Evolutionary conservation across 805 yeast species (phyloP).

Genomic region (Candida saitoana): DNA sequence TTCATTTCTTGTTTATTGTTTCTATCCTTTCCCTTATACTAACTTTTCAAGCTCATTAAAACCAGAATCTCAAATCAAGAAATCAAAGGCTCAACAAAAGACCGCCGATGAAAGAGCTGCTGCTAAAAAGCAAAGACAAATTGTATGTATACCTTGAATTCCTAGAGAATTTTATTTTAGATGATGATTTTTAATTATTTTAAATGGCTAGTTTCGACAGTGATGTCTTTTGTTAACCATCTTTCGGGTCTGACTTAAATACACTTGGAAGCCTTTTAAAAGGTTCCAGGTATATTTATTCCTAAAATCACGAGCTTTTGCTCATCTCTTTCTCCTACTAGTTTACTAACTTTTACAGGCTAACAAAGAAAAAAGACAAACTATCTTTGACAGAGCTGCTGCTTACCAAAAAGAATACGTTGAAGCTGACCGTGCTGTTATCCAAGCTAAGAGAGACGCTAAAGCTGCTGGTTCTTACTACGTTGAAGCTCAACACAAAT

Average conservation of each 20-base stretch:
- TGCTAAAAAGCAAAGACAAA: conserved; percentile 72
- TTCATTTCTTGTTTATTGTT: neutral
- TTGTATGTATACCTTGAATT: conserved; percentile 77
- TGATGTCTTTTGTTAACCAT: conserved; percentile 79
- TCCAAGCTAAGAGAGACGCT: conserved; percentile 88
- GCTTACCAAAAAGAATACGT: conserved; percentile 94
- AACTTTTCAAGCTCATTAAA: conserved; percentile 42
- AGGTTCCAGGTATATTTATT: too few relatives aligned
- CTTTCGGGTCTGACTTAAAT: conserved; percentile 71
- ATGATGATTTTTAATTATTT: conserved; percentile 21
- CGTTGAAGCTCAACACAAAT: conserved; percentile 91
- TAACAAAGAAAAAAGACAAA: conserved; percentile 52
- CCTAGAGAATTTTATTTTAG: too few relatives aligned
- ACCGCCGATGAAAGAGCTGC: conserved; percentile 74
- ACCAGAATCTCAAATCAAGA: conserved; percentile 87
- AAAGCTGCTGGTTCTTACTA: conserved; percentile 91
- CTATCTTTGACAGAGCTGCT: conserved; percentile 90
- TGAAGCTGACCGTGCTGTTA: conserved; percentile 84
- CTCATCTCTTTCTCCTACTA: too few relatives aligned
- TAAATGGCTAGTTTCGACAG: conserved; percentile 69
- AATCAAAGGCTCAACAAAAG: conserved; percentile 75
- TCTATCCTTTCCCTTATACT: conserved; percentile 15
- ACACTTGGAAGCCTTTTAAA: too few relatives aligned
- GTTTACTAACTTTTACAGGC: conserved; percentile 40
- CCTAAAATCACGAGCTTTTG: too few relatives aligned